Percentiles rank a stretch among this genome's conserved stretches.
phyloP scores from a whole-genome alignment of 345 rosid species.

The Melaleuca alternifolia region DNA sequence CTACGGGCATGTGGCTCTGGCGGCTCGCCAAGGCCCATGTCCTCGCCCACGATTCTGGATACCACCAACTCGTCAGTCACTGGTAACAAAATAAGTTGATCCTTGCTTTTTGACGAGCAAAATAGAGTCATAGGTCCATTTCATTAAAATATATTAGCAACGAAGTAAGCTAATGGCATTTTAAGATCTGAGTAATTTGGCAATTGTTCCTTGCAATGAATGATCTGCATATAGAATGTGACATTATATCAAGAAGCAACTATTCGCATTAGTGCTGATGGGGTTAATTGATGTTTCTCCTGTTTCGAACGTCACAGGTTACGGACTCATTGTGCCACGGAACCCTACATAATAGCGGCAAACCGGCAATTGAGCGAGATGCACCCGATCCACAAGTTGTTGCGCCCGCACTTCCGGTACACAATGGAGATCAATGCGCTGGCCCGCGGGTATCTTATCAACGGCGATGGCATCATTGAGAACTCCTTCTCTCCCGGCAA shows the following conservation, averaged over 20 bases:
- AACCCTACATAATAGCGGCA: slow-evolving; percentile 62
- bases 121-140: not conserved
- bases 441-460: slow-evolving; percentile 45
- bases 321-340: slow-evolving; percentile 54
- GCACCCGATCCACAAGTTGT: slow-evolving; percentile 55
- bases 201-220: not conserved
- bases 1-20: slow-evolving; percentile 65
- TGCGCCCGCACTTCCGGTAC: slow-evolving; percentile 70
- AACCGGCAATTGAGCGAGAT: slow-evolving; percentile 58
- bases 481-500: slow-evolving; percentile 45
- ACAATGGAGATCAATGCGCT: slow-evolving; percentile 73
- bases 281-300: not conserved
- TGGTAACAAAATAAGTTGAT: slow-evolving; percentile 26
- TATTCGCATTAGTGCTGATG: not conserved
- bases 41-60: slow-evolving; percentile 48
- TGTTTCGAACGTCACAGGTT: slow-evolving; percentile 24
- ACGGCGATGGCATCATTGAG: slow-evolving; percentile 58
- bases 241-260: not conserved
- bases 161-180: not conserved
- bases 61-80: slow-evolving; percentile 65
- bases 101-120: not conserved
- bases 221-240: not conserved
- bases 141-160: not conserved
- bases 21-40: slow-evolving; percentile 61
- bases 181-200: not conserved